Evolutionary conservation across 495 filamentous ascomycete species (phyloP).

Genomic region (Penicillium dipodomyicola): DNA sequence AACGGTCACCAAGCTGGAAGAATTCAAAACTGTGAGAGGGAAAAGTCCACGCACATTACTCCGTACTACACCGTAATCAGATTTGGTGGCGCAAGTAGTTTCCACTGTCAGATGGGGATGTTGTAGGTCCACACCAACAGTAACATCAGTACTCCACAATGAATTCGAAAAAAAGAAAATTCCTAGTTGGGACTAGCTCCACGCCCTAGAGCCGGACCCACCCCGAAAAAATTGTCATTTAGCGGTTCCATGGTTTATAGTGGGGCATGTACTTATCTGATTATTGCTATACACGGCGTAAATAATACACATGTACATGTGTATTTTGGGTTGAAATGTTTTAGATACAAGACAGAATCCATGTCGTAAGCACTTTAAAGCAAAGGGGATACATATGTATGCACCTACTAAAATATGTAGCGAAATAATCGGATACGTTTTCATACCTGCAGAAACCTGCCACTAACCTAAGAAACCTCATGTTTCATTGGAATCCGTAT

Average conservation of each 20-base stretch:
- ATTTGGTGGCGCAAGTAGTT: conserved; percentile 1
- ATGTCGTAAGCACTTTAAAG: conserved; percentile 1
- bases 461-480: background rate
- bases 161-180: too few species aligned
- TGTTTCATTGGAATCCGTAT: background rate
- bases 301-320: background rate
- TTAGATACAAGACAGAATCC: background rate
- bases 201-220: too few species aligned
- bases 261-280: conserved; percentile 6
- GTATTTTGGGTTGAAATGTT: background rate
- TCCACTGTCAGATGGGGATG: background rate
- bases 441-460: background rate
- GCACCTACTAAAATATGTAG: background rate
- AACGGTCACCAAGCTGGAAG: conserved; percentile 67
- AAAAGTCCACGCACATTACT: background rate
- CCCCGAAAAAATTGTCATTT: too few species aligned
- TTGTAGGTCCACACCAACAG: too few species aligned
- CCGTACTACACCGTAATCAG: conserved; percentile 9
- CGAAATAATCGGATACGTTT: background rate
- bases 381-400: background rate
- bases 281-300: background rate
- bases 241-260: background rate
- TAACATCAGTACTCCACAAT: too few species aligned
- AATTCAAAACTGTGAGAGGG: conserved; percentile 62
- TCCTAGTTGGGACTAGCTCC: too few species aligned